Percentiles rank a stretch among this genome's conserved stretches.
These are phyloP conservation scores for Staphylotrichum tortipilum DNA, from an alignment of 495 filamentous ascomycete species.

Conservation along the genomic window DNA sequence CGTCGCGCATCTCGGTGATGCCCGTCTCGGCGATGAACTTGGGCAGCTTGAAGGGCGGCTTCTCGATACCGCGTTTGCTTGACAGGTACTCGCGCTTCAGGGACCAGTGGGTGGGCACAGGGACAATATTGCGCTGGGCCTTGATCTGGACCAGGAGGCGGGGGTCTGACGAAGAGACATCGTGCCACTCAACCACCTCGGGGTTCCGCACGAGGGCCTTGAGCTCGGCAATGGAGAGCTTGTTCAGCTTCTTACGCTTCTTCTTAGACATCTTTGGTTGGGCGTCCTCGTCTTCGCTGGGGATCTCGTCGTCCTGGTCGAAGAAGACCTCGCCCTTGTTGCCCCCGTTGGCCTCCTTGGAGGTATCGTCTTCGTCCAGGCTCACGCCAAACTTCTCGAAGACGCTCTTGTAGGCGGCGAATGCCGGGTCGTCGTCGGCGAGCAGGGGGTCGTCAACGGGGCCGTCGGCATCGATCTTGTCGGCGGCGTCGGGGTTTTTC, in stretches of 20 bases:
- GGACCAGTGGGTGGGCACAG: constrained; percentile 88
- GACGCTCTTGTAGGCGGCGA: constrained; percentile 71
- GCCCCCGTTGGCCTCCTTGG: constrained; percentile 52
- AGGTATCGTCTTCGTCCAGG: constrained; percentile 47
- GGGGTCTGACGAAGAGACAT: constrained; percentile 86
- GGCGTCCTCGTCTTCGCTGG: constrained; percentile 72
- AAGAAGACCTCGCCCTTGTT: constrained; percentile 86
- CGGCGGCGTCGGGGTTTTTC: constrained; percentile 25
- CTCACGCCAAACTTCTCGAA: constrained; percentile 59
- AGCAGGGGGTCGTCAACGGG: constrained; percentile 39
- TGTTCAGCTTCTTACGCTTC: constrained; percentile 80
- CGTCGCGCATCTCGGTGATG: constrained; percentile 95
- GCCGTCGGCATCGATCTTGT: constrained; percentile 37
- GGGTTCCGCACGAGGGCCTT: constrained; percentile 87
- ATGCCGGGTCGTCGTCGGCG: constrained; percentile 66
- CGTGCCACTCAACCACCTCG: constrained; percentile 95
- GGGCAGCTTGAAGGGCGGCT: constrained; percentile 81
- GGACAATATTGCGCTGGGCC: constrained; percentile 88
- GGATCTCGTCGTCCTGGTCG: constrained; percentile 80
- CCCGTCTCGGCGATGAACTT: constrained; percentile 98
- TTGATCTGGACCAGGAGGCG: constrained; percentile 89
- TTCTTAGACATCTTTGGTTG: constrained; percentile 78
- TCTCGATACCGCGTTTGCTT: constrained; percentile 91
- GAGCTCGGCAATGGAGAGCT: constrained; percentile 87
- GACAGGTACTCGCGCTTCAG: constrained; percentile 95